Evolutionary conservation across 371 early-diverging fungal genomes (phyloP).

Genomic region (Caulochytrium protostelioides): DNA sequence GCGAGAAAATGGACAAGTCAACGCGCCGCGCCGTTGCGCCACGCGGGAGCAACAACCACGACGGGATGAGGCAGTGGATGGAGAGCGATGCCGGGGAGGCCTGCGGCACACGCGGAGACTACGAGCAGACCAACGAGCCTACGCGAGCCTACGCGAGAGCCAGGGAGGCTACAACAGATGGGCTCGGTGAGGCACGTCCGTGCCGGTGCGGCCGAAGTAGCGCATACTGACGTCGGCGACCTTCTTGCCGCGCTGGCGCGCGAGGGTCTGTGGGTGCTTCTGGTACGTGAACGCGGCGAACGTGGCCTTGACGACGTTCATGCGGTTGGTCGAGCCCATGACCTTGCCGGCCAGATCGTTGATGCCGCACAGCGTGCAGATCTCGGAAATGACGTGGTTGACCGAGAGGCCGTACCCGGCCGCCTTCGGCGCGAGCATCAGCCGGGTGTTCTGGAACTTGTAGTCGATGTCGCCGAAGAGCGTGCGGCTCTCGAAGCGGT

Average conservation of each 20-base stretch:
- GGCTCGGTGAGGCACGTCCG: too few species aligned
- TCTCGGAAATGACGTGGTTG: constrained; percentile 81
- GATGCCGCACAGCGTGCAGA: constrained; percentile 82
- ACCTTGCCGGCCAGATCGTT: constrained; percentile 80
- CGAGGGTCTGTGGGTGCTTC: constrained; percentile 64
- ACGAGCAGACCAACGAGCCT: too few species aligned
- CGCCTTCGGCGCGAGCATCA: constrained; percentile 42
- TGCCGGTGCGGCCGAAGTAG: constrained; percentile 27
- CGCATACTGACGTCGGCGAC: constrained; percentile 53
- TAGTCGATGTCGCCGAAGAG: constrained; percentile 65
- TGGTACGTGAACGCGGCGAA: constrained; percentile 79
- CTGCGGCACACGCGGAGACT: too few species aligned
- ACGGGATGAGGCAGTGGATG: too few species aligned
- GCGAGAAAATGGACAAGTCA: too few species aligned
- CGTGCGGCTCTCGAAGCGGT: constrained; percentile 87
- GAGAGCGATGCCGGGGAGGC: too few species aligned
- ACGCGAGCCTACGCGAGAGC: too few species aligned
- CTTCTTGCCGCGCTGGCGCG: constrained; percentile 67
- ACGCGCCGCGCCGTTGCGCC: too few species aligned
- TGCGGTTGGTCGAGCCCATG: constrained; percentile 73
- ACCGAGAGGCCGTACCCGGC: constrained; percentile 80
- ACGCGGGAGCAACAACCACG: too few species aligned
- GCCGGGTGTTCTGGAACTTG: constrained; percentile 68
- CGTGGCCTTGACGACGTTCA: constrained; percentile 92
- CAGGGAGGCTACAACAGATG: too few species aligned